These are phyloP conservation scores for Monosporascus ibericus DNA, from an alignment of 2,329 filamentous ascomycete species.

Conservation along the genomic window DNA sequence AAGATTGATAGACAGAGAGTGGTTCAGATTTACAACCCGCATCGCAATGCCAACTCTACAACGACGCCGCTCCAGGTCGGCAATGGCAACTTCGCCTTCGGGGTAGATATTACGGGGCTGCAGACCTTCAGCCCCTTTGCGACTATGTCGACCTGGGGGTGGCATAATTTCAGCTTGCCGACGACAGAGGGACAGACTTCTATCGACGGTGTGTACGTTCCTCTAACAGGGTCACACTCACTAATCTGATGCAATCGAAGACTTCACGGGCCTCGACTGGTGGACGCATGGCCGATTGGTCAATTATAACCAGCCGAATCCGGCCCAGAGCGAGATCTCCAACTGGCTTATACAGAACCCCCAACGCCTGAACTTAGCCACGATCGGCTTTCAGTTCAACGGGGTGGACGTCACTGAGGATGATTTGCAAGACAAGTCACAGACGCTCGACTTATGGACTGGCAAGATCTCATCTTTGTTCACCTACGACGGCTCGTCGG, in stretches of 20 bases:
- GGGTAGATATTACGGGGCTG: slow-evolving; percentile 39
- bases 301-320: slow-evolving; percentile 36
- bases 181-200: slow-evolving; percentile 31
- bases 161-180: slow-evolving; percentile 43
- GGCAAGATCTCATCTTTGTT: slow-evolving; percentile 39
- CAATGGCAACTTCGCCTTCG: slow-evolving; percentile 44
- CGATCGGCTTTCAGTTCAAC: slow-evolving; percentile 40
- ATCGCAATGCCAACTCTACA: slow-evolving; percentile 38
- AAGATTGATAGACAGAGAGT: slow-evolving; percentile 27
- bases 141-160: slow-evolving; percentile 43
- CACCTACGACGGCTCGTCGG: slow-evolving; percentile 29
- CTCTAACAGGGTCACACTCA: background rate
- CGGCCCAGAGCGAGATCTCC: slow-evolving; percentile 33
- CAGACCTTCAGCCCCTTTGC: slow-evolving; percentile 40
- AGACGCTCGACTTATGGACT: slow-evolving; percentile 42
- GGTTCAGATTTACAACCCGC: slow-evolving; percentile 38
- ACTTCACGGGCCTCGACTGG: slow-evolving; percentile 37
- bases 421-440: slow-evolving; percentile 31
- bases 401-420: slow-evolving; percentile 33
- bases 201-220: slow-evolving; percentile 21
- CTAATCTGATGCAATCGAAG: slow-evolving; percentile 14
- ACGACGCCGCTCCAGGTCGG: slow-evolving; percentile 47
- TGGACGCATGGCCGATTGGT: slow-evolving; percentile 36
- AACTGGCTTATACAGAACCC: slow-evolving; percentile 42
- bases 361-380: slow-evolving; percentile 43